These are phyloP conservation scores for Aphanomyces euteiches DNA, from an alignment of 352 stramenopile genomes.

Conservation along the genomic window DNA sequence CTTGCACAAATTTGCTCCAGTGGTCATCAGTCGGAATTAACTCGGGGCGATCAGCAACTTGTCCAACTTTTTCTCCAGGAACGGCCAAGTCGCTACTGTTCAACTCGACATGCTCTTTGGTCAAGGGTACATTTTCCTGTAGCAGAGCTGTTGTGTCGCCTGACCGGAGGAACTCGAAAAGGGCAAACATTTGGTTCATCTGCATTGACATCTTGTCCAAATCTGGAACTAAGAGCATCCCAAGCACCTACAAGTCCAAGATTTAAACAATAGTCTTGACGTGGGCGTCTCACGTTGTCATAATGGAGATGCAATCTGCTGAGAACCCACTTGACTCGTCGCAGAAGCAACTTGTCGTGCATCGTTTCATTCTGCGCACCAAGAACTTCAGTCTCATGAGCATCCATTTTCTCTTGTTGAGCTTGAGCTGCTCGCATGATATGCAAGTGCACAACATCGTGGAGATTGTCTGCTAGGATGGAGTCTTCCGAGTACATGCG, in stretches of 20 bases:
- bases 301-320: constrained; percentile 57
- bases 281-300: not conserved
- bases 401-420: constrained; percentile 51
- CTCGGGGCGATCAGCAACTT: constrained; percentile 38
- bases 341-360: constrained; percentile 59
- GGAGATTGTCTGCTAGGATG: constrained; percentile 59
- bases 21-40: constrained; percentile 41
- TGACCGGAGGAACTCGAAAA: constrained; percentile 72
- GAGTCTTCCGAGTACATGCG: constrained; percentile 61
- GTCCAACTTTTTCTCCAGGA: constrained; percentile 6
- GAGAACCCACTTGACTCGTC: constrained; percentile 75
- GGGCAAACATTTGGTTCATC: constrained; percentile 59
- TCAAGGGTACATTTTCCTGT: constrained; percentile 53
- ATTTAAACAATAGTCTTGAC: not conserved
- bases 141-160: constrained; percentile 45
- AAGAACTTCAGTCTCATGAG: constrained; percentile 52
- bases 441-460: constrained; percentile 54
- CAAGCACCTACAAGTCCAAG: not conserved
- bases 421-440: constrained; percentile 39
- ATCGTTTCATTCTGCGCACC: constrained; percentile 34
- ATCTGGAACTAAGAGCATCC: not conserved
- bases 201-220: constrained; percentile 30
- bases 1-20: constrained; percentile 61
- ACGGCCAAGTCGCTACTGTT: not conserved
- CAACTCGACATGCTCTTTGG: constrained; percentile 21